Base-by-base conservation (phyloP, 768 basidiomycete species). In the Pholiota conissans region DNA sequence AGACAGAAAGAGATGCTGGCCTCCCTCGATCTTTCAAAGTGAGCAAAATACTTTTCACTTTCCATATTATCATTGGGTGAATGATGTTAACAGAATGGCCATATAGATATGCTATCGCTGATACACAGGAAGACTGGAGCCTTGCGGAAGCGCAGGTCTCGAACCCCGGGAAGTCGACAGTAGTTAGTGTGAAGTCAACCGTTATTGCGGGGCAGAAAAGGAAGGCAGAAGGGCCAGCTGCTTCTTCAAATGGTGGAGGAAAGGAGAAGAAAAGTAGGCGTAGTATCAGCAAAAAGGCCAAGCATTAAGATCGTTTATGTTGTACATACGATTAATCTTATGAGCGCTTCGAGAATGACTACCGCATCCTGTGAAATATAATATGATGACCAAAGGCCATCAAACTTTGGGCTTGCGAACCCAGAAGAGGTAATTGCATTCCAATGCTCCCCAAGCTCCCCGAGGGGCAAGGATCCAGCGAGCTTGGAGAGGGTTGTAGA, bases 1-100 rank as follows among this genome's bases (percentile, higher is more conserved):
- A 83, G 89, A 71, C 95, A 98, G 73, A 79, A 89, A 22, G 89
- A 90, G 71, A 85, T 98, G 79, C 86, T 98, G 49, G 86, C 93
- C 62, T 83, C 91, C 20, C 79, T 99, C 28, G 94, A 98, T 74
- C 73, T 98, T 58, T 84, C 79, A 74, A 89, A 89, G 94, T 98
- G 68, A 82, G 92, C 30, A 6, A 13, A 80, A 39, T 46, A 14
- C 52, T 50, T 37, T 58, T 61, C 40, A 63, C 57, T 48, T 61
- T 52, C 42, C 45, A 27, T 49, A 46, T 55, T 47, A 34, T 49
- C n/a, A 20, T 54, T 39, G 61, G 62, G 54, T 53, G 32, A 51
- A 29, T n/a, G 24, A 29, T 57, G 20, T 46, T 60, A 49, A 53
- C 60, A 48, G 50, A 35, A 24, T 50, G 26, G 48, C 35, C 8